Conservation (phyloP, 495 filamentous ascomycete species). For the Neurospora sublineolata region DNA sequence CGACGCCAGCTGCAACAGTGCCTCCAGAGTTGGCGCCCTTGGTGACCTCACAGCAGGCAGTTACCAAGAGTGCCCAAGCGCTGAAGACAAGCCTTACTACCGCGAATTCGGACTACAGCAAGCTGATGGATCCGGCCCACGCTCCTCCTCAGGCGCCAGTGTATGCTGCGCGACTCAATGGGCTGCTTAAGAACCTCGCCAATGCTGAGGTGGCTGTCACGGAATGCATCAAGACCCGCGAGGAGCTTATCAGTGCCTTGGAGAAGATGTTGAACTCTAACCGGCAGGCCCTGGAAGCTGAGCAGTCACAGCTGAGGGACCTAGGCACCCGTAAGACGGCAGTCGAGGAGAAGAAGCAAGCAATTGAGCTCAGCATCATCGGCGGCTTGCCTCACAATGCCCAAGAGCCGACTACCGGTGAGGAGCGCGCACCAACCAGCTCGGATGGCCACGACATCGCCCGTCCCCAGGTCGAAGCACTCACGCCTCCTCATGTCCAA, state of each 20-base stretch:
- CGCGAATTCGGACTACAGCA: constrained; percentile 72
- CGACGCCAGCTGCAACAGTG: constrained; percentile 30
- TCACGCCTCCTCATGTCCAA: constrained; percentile 56
- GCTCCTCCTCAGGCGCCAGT: constrained; percentile 68
- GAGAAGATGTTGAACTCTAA: constrained; percentile 73
- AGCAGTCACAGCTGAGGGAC: constrained; percentile 50
- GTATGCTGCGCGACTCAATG: constrained; percentile 78
- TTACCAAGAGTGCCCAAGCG: constrained; percentile 56
- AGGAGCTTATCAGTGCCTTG: constrained; percentile 61
- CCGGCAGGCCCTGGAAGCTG: constrained; percentile 52
- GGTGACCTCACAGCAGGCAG: constrained; percentile 55
- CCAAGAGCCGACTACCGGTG: constrained; percentile 29
- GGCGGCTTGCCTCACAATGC: constrained; percentile 51
- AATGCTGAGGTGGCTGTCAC: constrained; percentile 86
- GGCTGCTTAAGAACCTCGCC: constrained; percentile 75
- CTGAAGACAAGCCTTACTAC: constrained; percentile 49
- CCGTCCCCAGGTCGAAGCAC: constrained; percentile 68
- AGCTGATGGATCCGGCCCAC: constrained; percentile 56
- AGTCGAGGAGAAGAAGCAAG: constrained; percentile 65
- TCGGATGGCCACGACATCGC: constrained; percentile 37
- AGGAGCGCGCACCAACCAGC: constrained; percentile 23
- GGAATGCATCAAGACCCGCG: constrained; percentile 79
- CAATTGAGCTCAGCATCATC: constrained; percentile 85
- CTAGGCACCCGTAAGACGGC: constrained; percentile 48
- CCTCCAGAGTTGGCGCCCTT: constrained; percentile 71